A percentile compares a stretch with the other conserved stretches of the same genome.
Conservation (phyloP, 1,284 basidiomycete species). For the Melanopsichium pennsylvanicum region DNA sequence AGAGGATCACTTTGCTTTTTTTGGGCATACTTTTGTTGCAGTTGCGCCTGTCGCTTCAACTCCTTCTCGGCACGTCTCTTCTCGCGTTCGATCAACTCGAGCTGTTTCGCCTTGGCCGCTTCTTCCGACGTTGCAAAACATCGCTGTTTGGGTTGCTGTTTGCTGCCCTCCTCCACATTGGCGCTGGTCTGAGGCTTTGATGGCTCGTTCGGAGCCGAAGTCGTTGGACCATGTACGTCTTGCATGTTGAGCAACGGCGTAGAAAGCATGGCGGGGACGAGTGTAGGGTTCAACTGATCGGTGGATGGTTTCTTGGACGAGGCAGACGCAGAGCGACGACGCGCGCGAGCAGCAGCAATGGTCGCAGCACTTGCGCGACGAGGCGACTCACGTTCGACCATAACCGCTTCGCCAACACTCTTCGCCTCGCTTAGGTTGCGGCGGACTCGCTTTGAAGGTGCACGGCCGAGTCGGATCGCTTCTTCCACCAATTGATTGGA, state of each 20-base stretch:
- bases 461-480: conserved; percentile 37
- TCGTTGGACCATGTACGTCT: neutral
- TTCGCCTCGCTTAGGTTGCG: conserved; percentile 24
- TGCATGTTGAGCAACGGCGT: neutral
- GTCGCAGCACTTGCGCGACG: neutral
- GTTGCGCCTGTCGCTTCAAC: conserved; percentile 22
- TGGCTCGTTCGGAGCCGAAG: too few relatives aligned
- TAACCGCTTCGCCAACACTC: conserved; percentile 26
- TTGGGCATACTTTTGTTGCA: conserved; percentile 42
- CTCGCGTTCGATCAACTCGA: conserved; percentile 36
- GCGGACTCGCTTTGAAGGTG: conserved; percentile 41
- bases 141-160: conserved; percentile 13
- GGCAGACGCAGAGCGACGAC: conserved; percentile 5
- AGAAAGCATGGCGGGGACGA: conserved; percentile 1
- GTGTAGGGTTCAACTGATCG: conserved; percentile 11
- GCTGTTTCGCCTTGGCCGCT: conserved; percentile 39
- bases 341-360: neutral
- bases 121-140: conserved; percentile 48
- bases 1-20: conserved; percentile 53
- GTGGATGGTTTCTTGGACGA: conserved; percentile 9
- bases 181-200: neutral
- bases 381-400: conserved; percentile 9
- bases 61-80: conserved; percentile 31
- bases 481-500: conserved; percentile 15
- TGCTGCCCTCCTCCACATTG: conserved; percentile 3